Evolutionary conservation across 2,329 filamentous ascomycete species (phyloP).

Genomic region (Aureobasidium vineae): DNA sequence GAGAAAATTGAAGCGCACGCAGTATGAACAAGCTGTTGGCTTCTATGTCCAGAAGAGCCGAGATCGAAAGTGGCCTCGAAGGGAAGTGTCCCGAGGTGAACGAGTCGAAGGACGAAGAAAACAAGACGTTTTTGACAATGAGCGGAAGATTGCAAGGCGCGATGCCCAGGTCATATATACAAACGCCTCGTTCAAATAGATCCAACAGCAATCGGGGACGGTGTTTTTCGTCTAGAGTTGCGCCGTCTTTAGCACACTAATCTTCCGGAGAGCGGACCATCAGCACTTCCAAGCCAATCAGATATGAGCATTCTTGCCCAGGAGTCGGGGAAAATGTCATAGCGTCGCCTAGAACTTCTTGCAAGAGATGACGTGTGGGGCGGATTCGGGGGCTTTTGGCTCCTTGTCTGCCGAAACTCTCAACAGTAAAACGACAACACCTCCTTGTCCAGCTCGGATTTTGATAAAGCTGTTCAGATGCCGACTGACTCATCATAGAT

Average conservation of each 20-base stretch:
- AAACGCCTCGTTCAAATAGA: not conserved
- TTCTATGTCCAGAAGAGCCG: not conserved
- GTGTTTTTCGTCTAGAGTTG: slow-evolving; percentile 4
- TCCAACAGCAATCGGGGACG: slow-evolving; percentile 13
- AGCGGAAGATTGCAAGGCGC: not conserved
- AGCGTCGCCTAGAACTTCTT: slow-evolving; percentile 15
- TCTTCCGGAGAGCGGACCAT: slow-evolving; percentile 10
- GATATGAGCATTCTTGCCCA: not conserved
- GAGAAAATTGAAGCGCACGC: not conserved
- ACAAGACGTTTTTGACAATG: not conserved
- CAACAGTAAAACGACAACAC: slow-evolving; percentile 19
- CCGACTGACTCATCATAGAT: slow-evolving; percentile 11
- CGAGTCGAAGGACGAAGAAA: not conserved
- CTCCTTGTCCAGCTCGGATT: slow-evolving; percentile 16
- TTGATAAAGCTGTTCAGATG: slow-evolving; percentile 4
- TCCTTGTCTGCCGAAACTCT: slow-evolving; percentile 13
- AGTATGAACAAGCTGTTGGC: not conserved
- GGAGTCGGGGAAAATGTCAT: not conserved
- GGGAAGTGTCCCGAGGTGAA: not conserved
- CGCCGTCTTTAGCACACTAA: not conserved
- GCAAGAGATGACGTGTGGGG: slow-evolving; percentile 15
- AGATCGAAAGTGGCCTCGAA: no score
- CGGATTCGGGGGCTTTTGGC: not conserved
- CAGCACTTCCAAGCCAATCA: slow-evolving; percentile 5
- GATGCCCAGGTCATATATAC: slow-evolving; percentile 14